Percentiles rank a stretch among this genome's conserved stretches.
These are phyloP conservation scores for Cryptosporidium tyzzeri DNA, from an alignment of 169 alveolate species.

Conservation along the genomic window DNA sequence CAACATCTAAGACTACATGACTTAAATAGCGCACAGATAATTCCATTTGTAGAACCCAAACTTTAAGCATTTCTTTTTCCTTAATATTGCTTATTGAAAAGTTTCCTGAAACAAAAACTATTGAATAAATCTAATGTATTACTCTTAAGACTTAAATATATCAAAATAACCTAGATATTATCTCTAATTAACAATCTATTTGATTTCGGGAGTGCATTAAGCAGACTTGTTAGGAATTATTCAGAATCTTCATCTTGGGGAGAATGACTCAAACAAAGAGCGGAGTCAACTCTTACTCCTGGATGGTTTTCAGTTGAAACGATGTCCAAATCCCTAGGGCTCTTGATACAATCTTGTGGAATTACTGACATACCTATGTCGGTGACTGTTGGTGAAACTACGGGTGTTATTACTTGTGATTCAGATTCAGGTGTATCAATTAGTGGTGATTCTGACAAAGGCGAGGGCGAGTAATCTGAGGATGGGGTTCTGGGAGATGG, in stretches of 20 bases:
- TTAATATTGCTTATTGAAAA: no score
- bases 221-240: not conserved
- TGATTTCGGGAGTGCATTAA: not conserved
- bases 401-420: not conserved
- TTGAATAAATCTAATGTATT: not conserved
- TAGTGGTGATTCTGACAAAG: conserved; percentile 39
- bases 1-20: not conserved
- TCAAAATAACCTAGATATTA: conserved; percentile 33
- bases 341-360: not conserved
- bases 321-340: not conserved
- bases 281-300: not conserved
- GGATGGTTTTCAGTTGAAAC: not conserved
- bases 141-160: conserved; percentile 19
- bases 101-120: not conserved
- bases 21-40: not conserved
- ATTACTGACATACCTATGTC: not conserved
- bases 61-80: not conserved
- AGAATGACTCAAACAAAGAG: not conserved
- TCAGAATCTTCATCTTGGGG: conserved; percentile 5
- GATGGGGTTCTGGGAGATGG: not conserved
- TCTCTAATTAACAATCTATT: conserved; percentile 10
- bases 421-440: conserved; percentile 37
- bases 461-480: not conserved
- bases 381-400: not conserved
- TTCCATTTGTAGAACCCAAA: not conserved